A percentile compares a stretch with the other conserved stretches of the same genome.
Conservation (phyloP, 139 green algal genomes). For the Spirogloea muscicola region DNA sequence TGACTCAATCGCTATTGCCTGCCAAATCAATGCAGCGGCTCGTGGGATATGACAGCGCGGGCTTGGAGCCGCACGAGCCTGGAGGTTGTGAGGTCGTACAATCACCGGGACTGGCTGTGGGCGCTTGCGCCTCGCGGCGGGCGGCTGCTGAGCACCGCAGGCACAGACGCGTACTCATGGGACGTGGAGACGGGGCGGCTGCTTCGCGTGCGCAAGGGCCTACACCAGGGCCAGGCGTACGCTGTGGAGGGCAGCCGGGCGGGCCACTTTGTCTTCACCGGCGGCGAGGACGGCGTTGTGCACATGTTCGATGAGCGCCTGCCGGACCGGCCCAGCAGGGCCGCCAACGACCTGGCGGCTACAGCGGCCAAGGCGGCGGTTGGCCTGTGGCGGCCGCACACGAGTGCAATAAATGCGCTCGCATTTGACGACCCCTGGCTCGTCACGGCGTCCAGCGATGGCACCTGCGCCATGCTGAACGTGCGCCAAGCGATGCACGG, state of each 20-base stretch:
- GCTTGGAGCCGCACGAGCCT: conserved; percentile 4
- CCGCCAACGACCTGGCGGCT: background rate
- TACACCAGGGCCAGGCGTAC: conserved; percentile 12
- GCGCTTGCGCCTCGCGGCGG: background rate
- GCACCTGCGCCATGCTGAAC: conserved; percentile 18
- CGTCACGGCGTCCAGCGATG: conserved; percentile 17
- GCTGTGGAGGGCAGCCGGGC: conserved; percentile 18
- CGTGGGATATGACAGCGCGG: conserved; percentile 26
- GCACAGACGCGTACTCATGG: conserved; percentile 25
- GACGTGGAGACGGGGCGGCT: conserved; percentile 36
- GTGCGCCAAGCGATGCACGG: conserved; percentile 11
- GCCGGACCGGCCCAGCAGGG: background rate
- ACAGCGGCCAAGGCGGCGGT: conserved; percentile 8
- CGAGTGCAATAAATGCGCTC: background rate
- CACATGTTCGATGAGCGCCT: conserved; percentile 38
- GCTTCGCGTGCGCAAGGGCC: background rate
- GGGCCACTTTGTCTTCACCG: conserved; percentile 26
- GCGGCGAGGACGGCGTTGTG: conserved; percentile 33
- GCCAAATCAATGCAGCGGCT: conserved; percentile 3
- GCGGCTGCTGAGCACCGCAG: conserved; percentile 22
- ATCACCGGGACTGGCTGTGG: conserved; percentile 29
- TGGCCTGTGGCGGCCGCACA: conserved; percentile 19
- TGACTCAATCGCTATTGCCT: background rate
- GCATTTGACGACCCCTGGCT: conserved; percentile 42
- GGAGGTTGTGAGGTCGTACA: conserved; percentile 1